These are phyloP conservation scores for Colletotrichum horii DNA, from an alignment of 2,329 filamentous ascomycete species.

Conservation along the genomic window DNA sequence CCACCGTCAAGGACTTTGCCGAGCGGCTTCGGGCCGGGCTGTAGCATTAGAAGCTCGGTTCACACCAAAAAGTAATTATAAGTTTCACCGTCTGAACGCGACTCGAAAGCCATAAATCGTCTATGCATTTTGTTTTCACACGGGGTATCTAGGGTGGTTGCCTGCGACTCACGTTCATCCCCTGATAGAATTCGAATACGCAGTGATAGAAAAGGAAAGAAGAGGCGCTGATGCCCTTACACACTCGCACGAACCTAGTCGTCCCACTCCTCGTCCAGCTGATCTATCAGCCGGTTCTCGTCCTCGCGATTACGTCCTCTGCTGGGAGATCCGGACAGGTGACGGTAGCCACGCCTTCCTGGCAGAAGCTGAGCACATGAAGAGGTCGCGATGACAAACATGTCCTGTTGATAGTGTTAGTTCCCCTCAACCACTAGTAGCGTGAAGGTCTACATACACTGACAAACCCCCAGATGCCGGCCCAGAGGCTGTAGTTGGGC, in stretches of 20 bases:
- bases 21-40: background rate
- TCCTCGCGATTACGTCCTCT: conserved; percentile 68
- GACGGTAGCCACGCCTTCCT: conserved; percentile 69
- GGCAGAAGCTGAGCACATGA: conserved; percentile 73
- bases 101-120: conserved; percentile 6
- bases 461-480: conserved; percentile 83
- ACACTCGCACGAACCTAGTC: conserved; percentile 53
- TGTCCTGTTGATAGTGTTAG: conserved; percentile 50
- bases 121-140: conserved; percentile 13
- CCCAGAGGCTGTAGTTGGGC: conserved; percentile 94
- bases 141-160: conserved; percentile 16
- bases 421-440: conserved; percentile 22
- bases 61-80: background rate
- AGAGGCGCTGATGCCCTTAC: background rate
- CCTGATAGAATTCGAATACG: background rate
- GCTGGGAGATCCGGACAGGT: conserved; percentile 61
- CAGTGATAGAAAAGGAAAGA: background rate
- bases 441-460: conserved; percentile 59
- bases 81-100: background rate
- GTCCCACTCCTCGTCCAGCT: conserved; percentile 97
- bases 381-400: conserved; percentile 71
- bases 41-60: background rate
- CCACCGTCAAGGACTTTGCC: conserved; percentile 31
- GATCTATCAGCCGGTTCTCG: conserved; percentile 93
- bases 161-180: conserved; percentile 14